phyloP scores from a whole-genome alignment of 495 filamentous ascomycete species.

The Penicillium diatomitis region DNA sequence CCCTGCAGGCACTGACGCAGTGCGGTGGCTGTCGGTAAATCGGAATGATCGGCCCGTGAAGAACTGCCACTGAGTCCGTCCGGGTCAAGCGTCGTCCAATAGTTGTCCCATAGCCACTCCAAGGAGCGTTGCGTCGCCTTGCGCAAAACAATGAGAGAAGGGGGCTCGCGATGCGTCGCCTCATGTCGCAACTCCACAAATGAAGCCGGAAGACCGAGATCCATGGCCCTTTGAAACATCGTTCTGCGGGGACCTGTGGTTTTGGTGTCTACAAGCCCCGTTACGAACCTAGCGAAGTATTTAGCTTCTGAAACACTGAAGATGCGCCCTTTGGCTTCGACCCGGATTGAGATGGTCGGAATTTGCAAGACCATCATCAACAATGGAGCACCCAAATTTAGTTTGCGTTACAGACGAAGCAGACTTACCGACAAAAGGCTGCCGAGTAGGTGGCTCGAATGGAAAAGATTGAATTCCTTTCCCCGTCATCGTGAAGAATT shows the following conservation, averaged over 20 bases:
- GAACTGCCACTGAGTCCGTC: conserved; percentile 6
- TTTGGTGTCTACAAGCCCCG: conserved; percentile 71
- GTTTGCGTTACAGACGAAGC: neutral
- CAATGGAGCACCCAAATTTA: neutral
- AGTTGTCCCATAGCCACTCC: conserved; percentile 80
- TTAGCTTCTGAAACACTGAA: conserved; percentile 1
- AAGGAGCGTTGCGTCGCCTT: conserved; percentile 57
- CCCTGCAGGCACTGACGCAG: conserved; percentile 14
- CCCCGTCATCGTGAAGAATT: conserved; percentile 54
- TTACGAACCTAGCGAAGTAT: conserved; percentile 62
- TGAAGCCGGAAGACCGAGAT: conserved; percentile 65
- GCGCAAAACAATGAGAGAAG: conserved; percentile 60
- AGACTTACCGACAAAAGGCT: conserved; percentile 50
- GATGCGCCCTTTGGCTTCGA: neutral
- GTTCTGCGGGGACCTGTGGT: conserved; percentile 57
- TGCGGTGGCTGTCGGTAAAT: conserved; percentile 9
- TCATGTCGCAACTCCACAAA: conserved; percentile 90
- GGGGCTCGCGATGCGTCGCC: conserved; percentile 80
- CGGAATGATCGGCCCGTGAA: conserved; percentile 6
- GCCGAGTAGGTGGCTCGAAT: conserved; percentile 48
- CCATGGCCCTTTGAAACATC: conserved; percentile 75
- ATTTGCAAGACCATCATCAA: neutral
- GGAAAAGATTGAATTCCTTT: conserved; percentile 42
- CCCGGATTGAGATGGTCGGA: neutral
- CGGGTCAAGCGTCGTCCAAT: conserved; percentile 48